Evolutionary conservation across 2,329 filamentous ascomycete species (phyloP).

Genomic region (Drechslerella dactyloides): DNA sequence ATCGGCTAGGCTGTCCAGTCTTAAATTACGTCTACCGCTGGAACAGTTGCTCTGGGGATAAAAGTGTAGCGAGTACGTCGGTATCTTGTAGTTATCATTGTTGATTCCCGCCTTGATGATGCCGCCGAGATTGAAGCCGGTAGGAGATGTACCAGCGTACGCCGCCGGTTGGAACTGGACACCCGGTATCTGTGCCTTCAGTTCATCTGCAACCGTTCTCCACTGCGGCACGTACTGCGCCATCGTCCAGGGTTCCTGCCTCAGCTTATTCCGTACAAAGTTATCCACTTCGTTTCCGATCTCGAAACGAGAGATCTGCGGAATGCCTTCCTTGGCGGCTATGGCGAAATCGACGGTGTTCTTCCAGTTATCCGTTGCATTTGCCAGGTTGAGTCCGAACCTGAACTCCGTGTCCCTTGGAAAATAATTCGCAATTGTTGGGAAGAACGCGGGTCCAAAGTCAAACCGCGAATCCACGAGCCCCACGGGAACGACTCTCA

Average conservation of each 20-base stretch:
- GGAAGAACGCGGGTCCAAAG: slow-evolving; percentile 23
- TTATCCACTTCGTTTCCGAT: slow-evolving; percentile 44
- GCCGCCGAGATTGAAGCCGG: slow-evolving; percentile 10
- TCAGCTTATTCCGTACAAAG: slow-evolving; percentile 23
- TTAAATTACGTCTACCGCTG: neutral
- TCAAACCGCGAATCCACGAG: slow-evolving; percentile 11
- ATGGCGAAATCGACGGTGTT: slow-evolving; percentile 40
- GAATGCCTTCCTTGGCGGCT: slow-evolving; percentile 17
- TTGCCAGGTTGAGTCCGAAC: slow-evolving; percentile 38
- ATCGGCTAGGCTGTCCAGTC: slow-evolving; percentile 23
- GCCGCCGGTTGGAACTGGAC: slow-evolving; percentile 31
- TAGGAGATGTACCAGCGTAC: slow-evolving; percentile 11
- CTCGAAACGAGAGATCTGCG: slow-evolving; percentile 30
- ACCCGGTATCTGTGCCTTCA: slow-evolving; percentile 13
- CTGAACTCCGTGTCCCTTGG: slow-evolving; percentile 34
- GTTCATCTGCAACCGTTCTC: slow-evolving; percentile 16
- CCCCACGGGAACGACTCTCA: neutral
- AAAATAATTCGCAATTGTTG: slow-evolving; percentile 23
- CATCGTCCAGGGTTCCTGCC: slow-evolving; percentile 13
- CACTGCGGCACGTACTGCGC: slow-evolving; percentile 25
- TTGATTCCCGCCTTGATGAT: slow-evolving; percentile 22
- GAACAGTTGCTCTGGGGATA: slow-evolving; percentile 37
- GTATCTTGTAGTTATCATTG: slow-evolving; percentile 29
- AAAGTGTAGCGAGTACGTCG: slow-evolving; percentile 32
- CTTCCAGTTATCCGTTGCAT: slow-evolving; percentile 28